Evolutionary conservation across 306 rosid genomes (phyloP).

Genomic region (Myrica gale): DNA sequence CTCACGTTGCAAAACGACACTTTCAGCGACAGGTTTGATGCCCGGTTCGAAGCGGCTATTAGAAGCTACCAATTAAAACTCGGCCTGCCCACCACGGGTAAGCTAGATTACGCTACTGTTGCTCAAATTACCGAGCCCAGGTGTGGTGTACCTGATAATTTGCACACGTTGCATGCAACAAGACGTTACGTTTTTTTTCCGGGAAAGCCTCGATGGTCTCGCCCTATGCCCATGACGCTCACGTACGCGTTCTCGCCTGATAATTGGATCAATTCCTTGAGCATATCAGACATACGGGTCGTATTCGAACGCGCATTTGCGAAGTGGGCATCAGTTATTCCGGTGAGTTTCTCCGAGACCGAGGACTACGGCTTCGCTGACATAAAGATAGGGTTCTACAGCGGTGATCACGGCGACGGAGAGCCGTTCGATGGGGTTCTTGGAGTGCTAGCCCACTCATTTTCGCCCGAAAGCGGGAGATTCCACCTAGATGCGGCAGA

Average conservation of each 20-base stretch:
- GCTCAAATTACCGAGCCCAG: conserved; percentile 48
- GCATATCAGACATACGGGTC: conserved; percentile 32
- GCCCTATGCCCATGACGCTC: conserved; percentile 56
- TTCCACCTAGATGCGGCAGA: conserved; percentile 86
- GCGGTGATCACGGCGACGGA: conserved; percentile 78
- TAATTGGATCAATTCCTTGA: conserved; percentile 38
- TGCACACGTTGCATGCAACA: conserved; percentile 26
- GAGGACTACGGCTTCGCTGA: conserved; percentile 51
- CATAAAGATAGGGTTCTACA: conserved; percentile 65
- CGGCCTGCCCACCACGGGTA: conserved; percentile 51
- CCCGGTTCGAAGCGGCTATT: conserved; percentile 32
- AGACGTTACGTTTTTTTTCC: conserved; percentile 52
- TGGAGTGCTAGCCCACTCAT: conserved; percentile 78
- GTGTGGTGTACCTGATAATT: conserved; percentile 53
- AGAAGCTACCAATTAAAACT: conserved; percentile 42
- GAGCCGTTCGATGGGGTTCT: conserved; percentile 83
- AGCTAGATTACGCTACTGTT: conserved; percentile 45
- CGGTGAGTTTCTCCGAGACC: conserved; percentile 53
- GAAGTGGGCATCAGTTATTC: conserved; percentile 69
- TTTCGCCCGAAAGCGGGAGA: conserved; percentile 72
- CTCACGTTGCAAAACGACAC: conserved; percentile 8
- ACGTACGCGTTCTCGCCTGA: conserved; percentile 60
- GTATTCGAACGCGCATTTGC: conserved; percentile 49
- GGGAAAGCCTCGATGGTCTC: conserved; percentile 72
- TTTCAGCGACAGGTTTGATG: conserved; percentile 37